Conservation (phyloP, 2,329 filamentous ascomycete species). For the Teratosphaeria destructans region DNA sequence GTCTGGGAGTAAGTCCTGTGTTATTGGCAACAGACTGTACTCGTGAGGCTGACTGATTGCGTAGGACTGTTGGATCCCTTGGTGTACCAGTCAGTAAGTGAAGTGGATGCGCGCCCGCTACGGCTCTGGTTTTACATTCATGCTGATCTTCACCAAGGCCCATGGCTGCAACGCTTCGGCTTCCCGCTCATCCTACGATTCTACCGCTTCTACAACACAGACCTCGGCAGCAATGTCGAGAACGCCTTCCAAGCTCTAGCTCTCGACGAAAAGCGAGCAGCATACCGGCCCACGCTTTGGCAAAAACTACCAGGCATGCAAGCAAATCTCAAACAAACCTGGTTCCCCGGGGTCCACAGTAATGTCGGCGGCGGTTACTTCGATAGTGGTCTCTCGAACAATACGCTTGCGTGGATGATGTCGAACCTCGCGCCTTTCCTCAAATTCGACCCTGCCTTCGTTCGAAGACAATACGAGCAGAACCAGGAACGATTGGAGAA, state of each 20-base stretch:
- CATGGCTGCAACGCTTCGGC: not conserved
- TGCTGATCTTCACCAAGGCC: not conserved
- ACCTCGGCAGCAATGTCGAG: constrained; percentile 24
- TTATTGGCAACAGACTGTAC: not conserved
- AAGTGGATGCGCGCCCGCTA: not conserved
- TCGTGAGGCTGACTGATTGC: not conserved
- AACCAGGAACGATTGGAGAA: constrained; percentile 33
- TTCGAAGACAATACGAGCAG: constrained; percentile 31
- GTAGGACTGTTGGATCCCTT: not conserved
- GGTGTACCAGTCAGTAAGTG: not conserved
- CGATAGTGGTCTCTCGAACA: constrained; percentile 36
- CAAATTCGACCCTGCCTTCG: constrained; percentile 32
- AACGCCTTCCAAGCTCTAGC: constrained; percentile 33
- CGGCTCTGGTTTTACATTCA: not conserved
- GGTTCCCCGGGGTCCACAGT: constrained; percentile 34
- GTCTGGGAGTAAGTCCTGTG: constrained; percentile 24
- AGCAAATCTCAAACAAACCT: constrained; percentile 28
- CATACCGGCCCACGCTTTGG: constrained; percentile 30
- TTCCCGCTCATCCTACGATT: constrained; percentile 26
- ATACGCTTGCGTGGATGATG: constrained; percentile 46
- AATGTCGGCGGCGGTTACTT: constrained; percentile 31
- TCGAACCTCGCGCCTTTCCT: constrained; percentile 34
- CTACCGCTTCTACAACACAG: constrained; percentile 36
- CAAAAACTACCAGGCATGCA: constrained; percentile 25
- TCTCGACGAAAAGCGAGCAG: constrained; percentile 27